Base-by-base conservation (phyloP, 2,329 filamentous ascomycete genomes). In the Alternaria panax region DNA sequence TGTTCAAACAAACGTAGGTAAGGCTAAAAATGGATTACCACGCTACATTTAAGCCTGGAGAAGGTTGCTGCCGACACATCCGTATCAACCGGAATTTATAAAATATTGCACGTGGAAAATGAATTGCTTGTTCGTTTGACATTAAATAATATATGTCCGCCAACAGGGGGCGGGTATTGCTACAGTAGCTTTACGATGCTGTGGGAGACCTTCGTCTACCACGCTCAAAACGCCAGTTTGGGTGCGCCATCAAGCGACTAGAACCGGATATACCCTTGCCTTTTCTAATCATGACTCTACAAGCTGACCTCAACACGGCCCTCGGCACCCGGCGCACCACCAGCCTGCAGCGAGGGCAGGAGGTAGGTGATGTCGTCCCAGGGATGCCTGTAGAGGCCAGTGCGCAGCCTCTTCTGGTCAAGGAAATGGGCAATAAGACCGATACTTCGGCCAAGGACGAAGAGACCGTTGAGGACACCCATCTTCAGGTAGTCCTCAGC, bases 361-460 rank as follows among this genome's bases (percentile, higher is more conserved):
- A 79, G 77, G 72, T 79, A 79, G 50, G 76, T 78, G 64, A 79
- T 78, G 68, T 78, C 75, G 57, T 78, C 95, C 95, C 95, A 98
- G 79, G 95, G 95, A 88, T 97, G 77, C 65, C 95, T 91, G 91
- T 99, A 99, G 69, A 99, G 89, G 80, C 95, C 95, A 77, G 95
- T 99, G 76, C 94, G 91, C 82, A 99, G 88, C 83, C 95, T 90
- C 93, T 99, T 99, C 88, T 99, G 95, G 85, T 99, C 95, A 75
- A 99, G 90, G 88, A 94, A 98, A 84, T 99, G 95, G 77, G 95
- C 95, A 90, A 99, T 99, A 71, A 99, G 87, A 92, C 95, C 95
- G 77, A 99, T 99, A 81, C 88, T 92, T 78, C 95, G 91, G 78
- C 95, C 95, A 62, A 99, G 89, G 46, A 99, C 95, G 86, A 99